Conservation (phyloP, 2,329 filamentous ascomycete genomes). For the Clarireedia paspali region DNA sequence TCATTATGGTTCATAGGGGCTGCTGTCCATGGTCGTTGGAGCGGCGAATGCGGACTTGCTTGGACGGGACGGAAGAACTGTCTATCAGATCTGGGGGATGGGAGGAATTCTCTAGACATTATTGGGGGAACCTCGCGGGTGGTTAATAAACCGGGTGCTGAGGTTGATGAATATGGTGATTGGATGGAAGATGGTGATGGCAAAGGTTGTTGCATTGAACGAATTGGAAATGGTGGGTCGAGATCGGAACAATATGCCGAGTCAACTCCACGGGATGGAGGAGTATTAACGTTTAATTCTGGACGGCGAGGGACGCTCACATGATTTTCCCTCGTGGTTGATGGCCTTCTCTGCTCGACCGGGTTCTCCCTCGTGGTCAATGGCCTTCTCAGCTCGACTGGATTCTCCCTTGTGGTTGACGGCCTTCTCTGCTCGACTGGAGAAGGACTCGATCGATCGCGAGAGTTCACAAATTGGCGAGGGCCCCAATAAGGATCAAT, state of each 20-base stretch:
- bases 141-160: background rate
- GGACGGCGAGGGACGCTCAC: conserved; percentile 7
- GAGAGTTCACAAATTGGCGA: conserved; percentile 6
- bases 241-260: conserved; percentile 28
- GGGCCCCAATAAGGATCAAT: conserved; percentile 11
- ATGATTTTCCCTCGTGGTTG: background rate
- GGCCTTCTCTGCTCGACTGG: background rate
- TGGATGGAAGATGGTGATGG: conserved; percentile 9
- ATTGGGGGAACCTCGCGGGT: conserved; percentile 7
- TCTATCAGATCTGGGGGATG: conserved; percentile 39
- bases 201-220: conserved; percentile 8
- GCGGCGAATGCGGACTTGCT: conserved; percentile 54
- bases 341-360: background rate
- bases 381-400: background rate
- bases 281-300: conserved; percentile 15
- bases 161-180: conserved; percentile 7
- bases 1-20: conserved; percentile 21
- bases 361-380: background rate
- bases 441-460: background rate
- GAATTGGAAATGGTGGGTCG: conserved; percentile 17
- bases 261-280: conserved; percentile 27
- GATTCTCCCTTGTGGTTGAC: background rate
- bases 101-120: conserved; percentile 15
- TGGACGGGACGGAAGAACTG: conserved; percentile 56
- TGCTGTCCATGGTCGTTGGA: conserved; percentile 38